These are phyloP conservation scores for Beauveria medogensis DNA, from an alignment of 2,329 filamentous ascomycete genomes.

Conservation along the genomic window DNA sequence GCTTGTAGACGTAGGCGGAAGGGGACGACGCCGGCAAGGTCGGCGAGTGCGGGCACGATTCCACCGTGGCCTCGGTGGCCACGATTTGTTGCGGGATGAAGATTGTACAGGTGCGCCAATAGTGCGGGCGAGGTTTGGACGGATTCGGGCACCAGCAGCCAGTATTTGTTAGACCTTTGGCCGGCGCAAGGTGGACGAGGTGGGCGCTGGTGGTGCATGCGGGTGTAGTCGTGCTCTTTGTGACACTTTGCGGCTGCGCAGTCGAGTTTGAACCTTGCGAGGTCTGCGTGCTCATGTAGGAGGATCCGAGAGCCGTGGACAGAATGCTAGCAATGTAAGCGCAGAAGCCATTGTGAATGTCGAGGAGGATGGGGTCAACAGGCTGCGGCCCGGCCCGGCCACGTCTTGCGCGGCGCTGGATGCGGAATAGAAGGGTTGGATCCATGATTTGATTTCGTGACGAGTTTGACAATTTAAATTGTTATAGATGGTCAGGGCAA, in stretches of 20 bases:
- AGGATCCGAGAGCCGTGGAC: background rate
- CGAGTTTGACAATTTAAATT: background rate
- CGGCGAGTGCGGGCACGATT: background rate
- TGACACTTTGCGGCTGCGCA: background rate
- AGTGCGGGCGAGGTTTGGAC: background rate
- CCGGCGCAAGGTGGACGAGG: conserved; percentile 6
- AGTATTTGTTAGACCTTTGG: background rate
- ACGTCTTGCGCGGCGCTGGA: background rate
- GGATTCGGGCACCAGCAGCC: conserved; percentile 11
- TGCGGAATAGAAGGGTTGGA: background rate
- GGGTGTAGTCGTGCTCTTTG: background rate
- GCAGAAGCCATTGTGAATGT: conserved; percentile 8
- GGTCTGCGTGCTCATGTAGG: background rate
- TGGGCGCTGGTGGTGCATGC: background rate
- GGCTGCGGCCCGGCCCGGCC: background rate
- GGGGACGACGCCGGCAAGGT: background rate
- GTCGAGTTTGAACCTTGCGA: background rate
- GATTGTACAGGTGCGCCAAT: conserved; percentile 8
- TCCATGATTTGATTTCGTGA: background rate
- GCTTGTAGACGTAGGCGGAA: background rate
- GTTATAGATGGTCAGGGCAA: background rate
- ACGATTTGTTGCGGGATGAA: conserved; percentile 7
- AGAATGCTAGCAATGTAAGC: conserved; percentile 1
- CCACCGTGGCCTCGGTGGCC: background rate
- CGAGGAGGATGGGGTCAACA: background rate